Evolutionary conservation across 345 rosid species (phyloP).

Genomic region (Populus euphratica): DNA sequence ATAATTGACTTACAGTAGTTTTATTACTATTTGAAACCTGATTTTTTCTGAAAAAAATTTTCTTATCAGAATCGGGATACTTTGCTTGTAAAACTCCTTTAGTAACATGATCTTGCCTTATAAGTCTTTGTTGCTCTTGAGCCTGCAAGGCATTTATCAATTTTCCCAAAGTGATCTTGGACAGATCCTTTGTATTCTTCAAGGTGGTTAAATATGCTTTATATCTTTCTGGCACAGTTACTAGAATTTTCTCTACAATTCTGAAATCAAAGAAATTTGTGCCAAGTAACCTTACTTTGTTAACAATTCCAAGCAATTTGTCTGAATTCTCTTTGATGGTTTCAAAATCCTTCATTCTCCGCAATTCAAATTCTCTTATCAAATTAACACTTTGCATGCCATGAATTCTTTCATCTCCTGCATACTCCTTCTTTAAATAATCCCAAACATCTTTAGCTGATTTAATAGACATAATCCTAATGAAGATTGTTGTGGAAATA

Average conservation of each 20-base stretch:
- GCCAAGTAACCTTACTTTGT: neutral
- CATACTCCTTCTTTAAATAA: neutral
- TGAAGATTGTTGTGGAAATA: neutral
- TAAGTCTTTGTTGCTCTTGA: neutral
- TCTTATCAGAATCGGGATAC: neutral
- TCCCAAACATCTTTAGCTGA: neutral
- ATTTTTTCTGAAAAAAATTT: neutral
- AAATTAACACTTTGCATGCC: neutral
- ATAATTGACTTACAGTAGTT: too few species aligned
- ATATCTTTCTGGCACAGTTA: neutral
- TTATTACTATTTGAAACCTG: too few species aligned
- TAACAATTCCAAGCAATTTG: neutral
- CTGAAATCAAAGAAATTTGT: too few species aligned
- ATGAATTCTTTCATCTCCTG: neutral
- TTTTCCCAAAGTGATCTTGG: neutral
- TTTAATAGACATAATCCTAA: neutral
- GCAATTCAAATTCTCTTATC: neutral
- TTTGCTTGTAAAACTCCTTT: neutral
- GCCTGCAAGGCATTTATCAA: neutral
- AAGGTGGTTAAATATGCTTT: neutral
- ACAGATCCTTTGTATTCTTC: neutral
- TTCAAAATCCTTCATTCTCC: neutral
- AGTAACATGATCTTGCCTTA: neutral
- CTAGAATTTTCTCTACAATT: too few species aligned
- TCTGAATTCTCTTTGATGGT: neutral